Conservation (phyloP, 208 protist genomes). For the Trypanosoma theileri region DNA sequence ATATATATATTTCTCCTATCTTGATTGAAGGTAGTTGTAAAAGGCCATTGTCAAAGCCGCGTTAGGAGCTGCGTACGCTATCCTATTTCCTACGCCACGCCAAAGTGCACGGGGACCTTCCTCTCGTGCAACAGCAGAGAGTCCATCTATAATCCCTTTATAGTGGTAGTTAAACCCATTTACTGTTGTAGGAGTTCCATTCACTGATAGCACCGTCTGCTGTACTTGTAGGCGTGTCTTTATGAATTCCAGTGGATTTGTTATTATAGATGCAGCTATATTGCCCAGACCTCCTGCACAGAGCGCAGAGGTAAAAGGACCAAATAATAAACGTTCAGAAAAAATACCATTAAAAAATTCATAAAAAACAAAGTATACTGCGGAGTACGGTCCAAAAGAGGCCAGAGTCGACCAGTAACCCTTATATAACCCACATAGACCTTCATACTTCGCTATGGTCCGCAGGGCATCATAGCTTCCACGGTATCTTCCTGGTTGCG, state of each 20-base stretch:
- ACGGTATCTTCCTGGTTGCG: slow-evolving; percentile 53
- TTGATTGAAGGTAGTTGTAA: slow-evolving; percentile 49
- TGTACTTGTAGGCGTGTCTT: slow-evolving; percentile 92
- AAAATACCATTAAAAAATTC: slow-evolving; percentile 56
- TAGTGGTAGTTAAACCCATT: slow-evolving; percentile 65
- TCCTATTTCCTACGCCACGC: slow-evolving; percentile 54
- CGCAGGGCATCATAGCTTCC: slow-evolving; percentile 63
- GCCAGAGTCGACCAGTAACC: slow-evolving; percentile 84
- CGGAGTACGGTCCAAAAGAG: slow-evolving; percentile 89
- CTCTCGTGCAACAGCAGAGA: slow-evolving; percentile 37
- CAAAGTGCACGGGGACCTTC: slow-evolving; percentile 71
- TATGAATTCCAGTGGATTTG: slow-evolving; percentile 89
- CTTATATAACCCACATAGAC: slow-evolving; percentile 75
- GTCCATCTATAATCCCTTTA: slow-evolving; percentile 49
- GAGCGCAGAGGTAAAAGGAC: slow-evolving; percentile 41
- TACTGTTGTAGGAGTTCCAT: slow-evolving; percentile 9
- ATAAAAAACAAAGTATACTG: slow-evolving; percentile 87
- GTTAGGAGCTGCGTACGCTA: slow-evolving; percentile 71
- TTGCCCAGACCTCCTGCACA: slow-evolving; percentile 57
- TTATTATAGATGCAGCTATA: slow-evolving; percentile 61
- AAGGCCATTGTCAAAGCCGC: slow-evolving; percentile 84
- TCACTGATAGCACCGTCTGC: slow-evolving; percentile 42
- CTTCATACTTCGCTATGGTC: slow-evolving; percentile 60
- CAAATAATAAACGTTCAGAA: slow-evolving; percentile 11
- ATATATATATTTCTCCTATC: neutral